Evolutionary conservation across 1,284 basidiomycete genomes (phyloP).

Genomic region (Somion occarium): DNA sequence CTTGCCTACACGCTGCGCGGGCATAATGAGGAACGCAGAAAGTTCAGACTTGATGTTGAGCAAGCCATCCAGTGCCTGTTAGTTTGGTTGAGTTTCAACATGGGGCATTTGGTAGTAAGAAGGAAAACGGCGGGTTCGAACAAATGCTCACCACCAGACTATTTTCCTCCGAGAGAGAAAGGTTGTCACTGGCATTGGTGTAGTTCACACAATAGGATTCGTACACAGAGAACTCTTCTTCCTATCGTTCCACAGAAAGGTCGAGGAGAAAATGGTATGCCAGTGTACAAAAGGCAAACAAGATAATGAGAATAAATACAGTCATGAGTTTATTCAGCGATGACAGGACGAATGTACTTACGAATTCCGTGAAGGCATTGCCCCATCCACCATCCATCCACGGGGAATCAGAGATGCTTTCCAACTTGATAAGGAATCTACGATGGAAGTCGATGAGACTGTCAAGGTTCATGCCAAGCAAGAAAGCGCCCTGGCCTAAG

Average conservation of each 20-base stretch:
- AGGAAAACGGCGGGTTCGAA: constrained; percentile 11
- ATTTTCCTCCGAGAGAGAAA: constrained; percentile 80
- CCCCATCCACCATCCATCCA: constrained; percentile 93
- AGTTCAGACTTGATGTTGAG: constrained; percentile 86
- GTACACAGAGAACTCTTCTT: constrained; percentile 92
- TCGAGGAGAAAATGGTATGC: constrained; percentile 14
- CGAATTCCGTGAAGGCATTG: constrained; percentile 73
- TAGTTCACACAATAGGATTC: constrained; percentile 99
- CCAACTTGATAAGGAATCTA: constrained; percentile 92
- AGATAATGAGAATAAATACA: constrained; percentile 36
- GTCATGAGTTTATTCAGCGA: constrained; percentile 20
- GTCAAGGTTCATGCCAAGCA: constrained; percentile 93
- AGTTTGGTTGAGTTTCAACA: constrained; percentile 33
- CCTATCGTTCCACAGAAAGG: constrained; percentile 53
- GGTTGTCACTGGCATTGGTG: constrained; percentile 80
- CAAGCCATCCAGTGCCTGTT: constrained; percentile 67
- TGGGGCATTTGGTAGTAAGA: constrained; percentile 19
- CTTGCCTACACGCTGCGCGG: constrained; percentile 76
- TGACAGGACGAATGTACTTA: constrained; percentile 40
- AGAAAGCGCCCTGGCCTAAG: constrained; percentile 78
- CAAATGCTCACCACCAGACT: constrained; percentile 69
- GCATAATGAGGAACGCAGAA: constrained; percentile 82
- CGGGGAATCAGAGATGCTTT: constrained; percentile 77
- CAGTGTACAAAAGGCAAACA: constrained; percentile 24
- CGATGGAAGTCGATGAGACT: constrained; percentile 96